Evolutionary conservation across 805 yeast species (phyloP).

Genomic region (Sungouiella blattae): DNA sequence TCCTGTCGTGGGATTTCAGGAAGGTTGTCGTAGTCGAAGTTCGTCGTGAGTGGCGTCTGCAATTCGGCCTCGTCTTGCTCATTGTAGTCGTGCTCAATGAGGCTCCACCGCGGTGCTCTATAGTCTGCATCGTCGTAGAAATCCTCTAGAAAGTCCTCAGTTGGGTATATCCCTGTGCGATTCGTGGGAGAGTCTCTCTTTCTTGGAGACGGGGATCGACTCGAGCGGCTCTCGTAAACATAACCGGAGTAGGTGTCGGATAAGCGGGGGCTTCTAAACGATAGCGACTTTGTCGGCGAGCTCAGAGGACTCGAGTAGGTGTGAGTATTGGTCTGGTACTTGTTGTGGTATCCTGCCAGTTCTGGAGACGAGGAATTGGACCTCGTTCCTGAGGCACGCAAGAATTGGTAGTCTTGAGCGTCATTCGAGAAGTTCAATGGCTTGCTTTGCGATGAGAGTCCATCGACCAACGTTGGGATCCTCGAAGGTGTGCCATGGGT

Average conservation of each 20-base stretch:
- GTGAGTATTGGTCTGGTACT: too few species aligned
- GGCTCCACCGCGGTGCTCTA: constrained; percentile 15
- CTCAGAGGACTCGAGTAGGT: constrained; percentile 10
- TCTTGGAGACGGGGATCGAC: constrained; percentile 30
- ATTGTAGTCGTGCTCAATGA: constrained; percentile 14
- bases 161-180: constrained; percentile 2
- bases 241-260: constrained; percentile 10
- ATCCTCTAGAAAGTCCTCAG: constrained; percentile 8
- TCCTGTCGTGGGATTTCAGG: constrained; percentile 29
- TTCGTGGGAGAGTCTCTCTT: constrained; percentile 11
- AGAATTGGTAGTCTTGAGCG: too few species aligned
- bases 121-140: constrained; percentile 11
- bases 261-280: not conserved
- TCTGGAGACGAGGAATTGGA: constrained; percentile 15
- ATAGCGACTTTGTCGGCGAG: constrained; percentile 15
- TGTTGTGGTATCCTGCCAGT: constrained; percentile 6
- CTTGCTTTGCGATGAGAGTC: not conserved
- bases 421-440: not conserved
- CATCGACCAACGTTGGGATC: constrained; percentile 11
- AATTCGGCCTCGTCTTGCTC: constrained; percentile 13
- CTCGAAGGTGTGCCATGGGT: constrained; percentile 9
- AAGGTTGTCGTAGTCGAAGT: constrained; percentile 33
- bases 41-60: constrained; percentile 20
- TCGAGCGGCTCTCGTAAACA: constrained; percentile 12
- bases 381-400: too few species aligned